Evolutionary conservation across 805 yeast genomes (phyloP).

Genomic region (Barnettozyma siamensis): DNA sequence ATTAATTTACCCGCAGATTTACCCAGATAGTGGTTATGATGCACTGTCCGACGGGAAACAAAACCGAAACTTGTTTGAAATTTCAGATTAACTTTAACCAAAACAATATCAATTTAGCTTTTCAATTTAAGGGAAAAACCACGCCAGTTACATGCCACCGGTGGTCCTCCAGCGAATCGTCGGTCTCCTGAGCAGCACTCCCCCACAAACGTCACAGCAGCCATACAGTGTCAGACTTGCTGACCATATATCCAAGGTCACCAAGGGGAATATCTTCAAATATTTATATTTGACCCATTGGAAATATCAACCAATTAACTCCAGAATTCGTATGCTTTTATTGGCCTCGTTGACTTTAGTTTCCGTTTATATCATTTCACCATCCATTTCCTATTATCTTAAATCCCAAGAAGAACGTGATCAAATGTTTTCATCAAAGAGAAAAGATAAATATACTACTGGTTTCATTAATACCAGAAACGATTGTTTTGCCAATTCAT

Average conservation of each 20-base stretch:
- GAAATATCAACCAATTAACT: constrained; percentile 13
- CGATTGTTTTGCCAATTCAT: constrained; percentile 90
- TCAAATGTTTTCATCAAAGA: constrained; percentile 34
- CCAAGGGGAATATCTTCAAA: constrained; percentile 11
- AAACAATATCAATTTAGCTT: no score
- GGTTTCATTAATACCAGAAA: constrained; percentile 79
- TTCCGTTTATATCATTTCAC: constrained; percentile 28
- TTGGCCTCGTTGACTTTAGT: constrained; percentile 18
- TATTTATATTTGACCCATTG: constrained; percentile 19
- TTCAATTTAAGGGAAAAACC: no score
- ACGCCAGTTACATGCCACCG: background rate
- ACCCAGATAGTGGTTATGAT: no score
- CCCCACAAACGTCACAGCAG: no score
- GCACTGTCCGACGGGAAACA: no score
- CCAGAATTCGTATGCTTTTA: constrained; percentile 20
- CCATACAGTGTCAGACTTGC: constrained; percentile 2
- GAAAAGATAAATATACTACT: constrained; percentile 72
- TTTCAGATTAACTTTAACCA: no score
- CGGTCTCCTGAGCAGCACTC: background rate
- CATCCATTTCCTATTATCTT: constrained; percentile 21
- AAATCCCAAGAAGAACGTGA: constrained; percentile 17
- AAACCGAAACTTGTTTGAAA: background rate
- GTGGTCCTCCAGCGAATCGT: background rate
- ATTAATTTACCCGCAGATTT: background rate
- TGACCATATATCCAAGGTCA: constrained; percentile 10